A percentile compares a stretch with the other conserved stretches of the same genome.
Conservation (phyloP, 164 flowering plant species). For the Liquidambar formosana region DNA sequence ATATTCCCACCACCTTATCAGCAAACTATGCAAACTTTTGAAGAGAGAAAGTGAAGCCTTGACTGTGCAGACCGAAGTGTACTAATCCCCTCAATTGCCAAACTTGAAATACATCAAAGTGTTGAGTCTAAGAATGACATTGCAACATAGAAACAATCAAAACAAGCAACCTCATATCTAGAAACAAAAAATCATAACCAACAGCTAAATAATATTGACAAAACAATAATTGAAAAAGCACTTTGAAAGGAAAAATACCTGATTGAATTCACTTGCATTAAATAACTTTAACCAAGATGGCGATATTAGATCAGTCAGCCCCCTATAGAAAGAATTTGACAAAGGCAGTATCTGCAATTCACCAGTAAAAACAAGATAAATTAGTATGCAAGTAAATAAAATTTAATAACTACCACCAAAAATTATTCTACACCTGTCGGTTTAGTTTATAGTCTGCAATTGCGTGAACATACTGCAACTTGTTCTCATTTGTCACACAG, state of each 20-base stretch:
- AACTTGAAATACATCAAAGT: not conserved
- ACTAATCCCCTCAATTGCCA: not conserved
- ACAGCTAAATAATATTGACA: not conserved
- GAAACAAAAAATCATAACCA: not conserved
- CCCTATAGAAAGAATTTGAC: slow-evolving; percentile 94
- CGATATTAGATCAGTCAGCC: slow-evolving; percentile 82
- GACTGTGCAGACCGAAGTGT: not conserved
- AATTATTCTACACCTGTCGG: slow-evolving; percentile 57
- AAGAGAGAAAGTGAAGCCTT: not conserved
- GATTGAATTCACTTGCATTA: slow-evolving; percentile 95
- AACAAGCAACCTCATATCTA: not conserved
- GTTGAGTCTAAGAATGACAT: not conserved
- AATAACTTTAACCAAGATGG: slow-evolving; percentile 96
- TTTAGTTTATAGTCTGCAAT: slow-evolving; percentile 98
- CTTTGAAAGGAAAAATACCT: slow-evolving; percentile 47
- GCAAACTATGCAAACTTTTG: too few species aligned
- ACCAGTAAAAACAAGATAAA: slow-evolving; percentile 13
- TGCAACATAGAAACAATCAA: not conserved
- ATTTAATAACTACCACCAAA: slow-evolving; percentile 4
- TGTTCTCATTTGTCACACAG: slow-evolving; percentile 89
- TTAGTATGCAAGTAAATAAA: not conserved
- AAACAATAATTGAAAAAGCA: not conserved
- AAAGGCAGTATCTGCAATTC: slow-evolving; percentile 78
- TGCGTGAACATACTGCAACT: slow-evolving; percentile 94
- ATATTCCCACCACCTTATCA: too few species aligned